Base-by-base conservation (phyloP, 148 eudicot genomes). In the Rhododendron henanense region DNA sequence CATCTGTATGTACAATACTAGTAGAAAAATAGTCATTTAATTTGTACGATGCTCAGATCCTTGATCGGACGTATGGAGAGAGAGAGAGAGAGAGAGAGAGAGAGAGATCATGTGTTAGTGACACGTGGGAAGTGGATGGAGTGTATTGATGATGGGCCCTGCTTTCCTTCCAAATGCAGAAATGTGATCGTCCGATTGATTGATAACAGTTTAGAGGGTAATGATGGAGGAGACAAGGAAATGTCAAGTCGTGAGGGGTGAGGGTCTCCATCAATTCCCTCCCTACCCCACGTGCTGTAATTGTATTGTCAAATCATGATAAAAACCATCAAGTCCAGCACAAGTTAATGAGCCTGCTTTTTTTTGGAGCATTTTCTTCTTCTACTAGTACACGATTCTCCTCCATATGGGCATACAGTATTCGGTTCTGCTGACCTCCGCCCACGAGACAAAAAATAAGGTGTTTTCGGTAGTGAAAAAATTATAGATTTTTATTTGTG, bases 181-280 rank as follows among this genome's bases (percentile, higher is more conserved):
- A 55, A 16, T 8, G 73, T 25, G 73, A 10, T 25, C 33, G 73
- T 65, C 73, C 63, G 23, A 2, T 13, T 6, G 65, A 65, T 65
- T 10, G 73, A 25, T 10, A 65, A 65, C 73, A 65, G 73, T 65
- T 65, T n/a, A 25, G 14, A 25, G 73, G 73, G 73, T n/a, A 65
- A 65, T 65, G 73, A 65, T 65, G 73, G 25, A n/a, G 31, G 73
- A 65, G 73, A 65, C 73, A 65, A 65, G 73, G 73, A 65, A 65
- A 65, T 4, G 73, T 65, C 73, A 65, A 65, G 33, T 65, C 73
- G 73, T 2, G 73, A 23, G 31, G 73, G 31, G 73, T 2, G 73
- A 23, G 73, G 33, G 73, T 65, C 73, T 65, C 73, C 73, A n/a
- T 65, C 33, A 10, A 8, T 65, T 5, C 41, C 41, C 41, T 39